Conservation (phyloP, 768 basidiomycete species). For the Mycena metata region DNA sequence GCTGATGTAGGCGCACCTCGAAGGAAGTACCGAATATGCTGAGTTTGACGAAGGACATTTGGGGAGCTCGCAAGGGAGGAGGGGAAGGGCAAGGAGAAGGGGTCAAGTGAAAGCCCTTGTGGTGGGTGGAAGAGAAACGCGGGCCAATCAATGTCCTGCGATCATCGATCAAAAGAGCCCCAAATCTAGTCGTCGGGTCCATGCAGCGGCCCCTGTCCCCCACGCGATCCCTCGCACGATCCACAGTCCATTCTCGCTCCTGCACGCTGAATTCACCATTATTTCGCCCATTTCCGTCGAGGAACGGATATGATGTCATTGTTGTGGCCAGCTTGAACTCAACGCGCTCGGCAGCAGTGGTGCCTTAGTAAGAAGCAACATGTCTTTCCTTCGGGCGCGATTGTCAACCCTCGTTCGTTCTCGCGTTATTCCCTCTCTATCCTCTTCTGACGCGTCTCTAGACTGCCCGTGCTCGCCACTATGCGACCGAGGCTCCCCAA, state of each 20-base stretch:
- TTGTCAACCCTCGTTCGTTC: constrained; percentile 17
- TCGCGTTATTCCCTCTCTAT: neutral
- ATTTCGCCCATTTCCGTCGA: no score
- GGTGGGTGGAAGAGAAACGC: constrained; percentile 8
- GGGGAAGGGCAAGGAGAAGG: constrained; percentile 16
- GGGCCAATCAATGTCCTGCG: neutral
- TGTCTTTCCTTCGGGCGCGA: constrained; percentile 29
- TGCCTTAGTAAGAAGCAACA: no score
- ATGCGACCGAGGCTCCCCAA: constrained; percentile 56
- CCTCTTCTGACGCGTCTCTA: constrained; percentile 9
- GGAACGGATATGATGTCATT: no score
- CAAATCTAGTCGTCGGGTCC: no score
- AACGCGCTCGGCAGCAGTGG: neutral
- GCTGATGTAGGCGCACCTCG: constrained; percentile 68
- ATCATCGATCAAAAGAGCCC: no score
- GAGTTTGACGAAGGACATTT: constrained; percentile 96
- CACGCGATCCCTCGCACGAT: no score
- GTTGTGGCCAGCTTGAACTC: neutral
- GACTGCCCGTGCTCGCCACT: constrained; percentile 28
- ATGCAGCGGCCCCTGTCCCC: no score
- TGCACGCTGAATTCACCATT: no score
- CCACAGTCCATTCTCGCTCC: no score
- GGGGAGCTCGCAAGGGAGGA: constrained; percentile 24
- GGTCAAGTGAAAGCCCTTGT: constrained; percentile 4
- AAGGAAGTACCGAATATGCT: constrained; percentile 99